Evolutionary conservation across 1,284 basidiomycete genomes (phyloP).

Genomic region (Marasmius fiardii): DNA sequence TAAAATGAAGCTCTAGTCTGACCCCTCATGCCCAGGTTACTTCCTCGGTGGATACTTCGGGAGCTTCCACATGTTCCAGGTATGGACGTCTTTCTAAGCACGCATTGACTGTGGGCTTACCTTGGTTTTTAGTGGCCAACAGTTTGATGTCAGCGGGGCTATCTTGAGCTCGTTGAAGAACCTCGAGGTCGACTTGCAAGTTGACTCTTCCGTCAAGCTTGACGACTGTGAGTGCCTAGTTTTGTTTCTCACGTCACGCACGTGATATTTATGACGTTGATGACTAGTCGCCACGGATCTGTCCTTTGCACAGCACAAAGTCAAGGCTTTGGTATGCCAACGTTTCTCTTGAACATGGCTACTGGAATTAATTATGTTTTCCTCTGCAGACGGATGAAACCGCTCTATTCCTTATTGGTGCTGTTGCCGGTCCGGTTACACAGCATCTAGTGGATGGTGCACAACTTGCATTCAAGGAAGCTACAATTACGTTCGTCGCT

Average conservation of each 20-base stretch:
- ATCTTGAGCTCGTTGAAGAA: conserved; percentile 63
- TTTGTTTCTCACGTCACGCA: too few relatives aligned
- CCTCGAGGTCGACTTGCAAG: conserved; percentile 51
- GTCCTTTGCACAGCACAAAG: conserved; percentile 59
- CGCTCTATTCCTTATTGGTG: conserved; percentile 67
- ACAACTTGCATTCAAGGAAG: conserved; percentile 51
- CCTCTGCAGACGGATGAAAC: conserved; percentile 54
- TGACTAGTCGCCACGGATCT: conserved; percentile 52
- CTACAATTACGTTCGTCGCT: conserved; percentile 56
- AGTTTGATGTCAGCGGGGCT: conserved; percentile 58
- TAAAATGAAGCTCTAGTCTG: neutral
- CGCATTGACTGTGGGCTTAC: too few relatives aligned
- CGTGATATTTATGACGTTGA: too few relatives aligned
- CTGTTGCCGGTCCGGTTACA: conserved; percentile 62
- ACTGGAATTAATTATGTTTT: neutral
- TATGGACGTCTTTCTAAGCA: conserved; percentile 18
- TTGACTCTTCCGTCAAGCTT: conserved; percentile 48
- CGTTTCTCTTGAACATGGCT: neutral
- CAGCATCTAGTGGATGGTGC: conserved; percentile 66
- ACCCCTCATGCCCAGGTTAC: conserved; percentile 37
- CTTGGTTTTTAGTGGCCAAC: conserved; percentile 50
- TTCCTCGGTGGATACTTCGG: conserved; percentile 54
- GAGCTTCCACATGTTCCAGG: conserved; percentile 54
- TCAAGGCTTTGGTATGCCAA: conserved; percentile 52
- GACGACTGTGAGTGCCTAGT: conserved; percentile 50